Percentiles rank a stretch among this genome's conserved stretches.
Conservation (phyloP, 1,139 yeast genomes). For the Blastobotrys aristatus region DNA sequence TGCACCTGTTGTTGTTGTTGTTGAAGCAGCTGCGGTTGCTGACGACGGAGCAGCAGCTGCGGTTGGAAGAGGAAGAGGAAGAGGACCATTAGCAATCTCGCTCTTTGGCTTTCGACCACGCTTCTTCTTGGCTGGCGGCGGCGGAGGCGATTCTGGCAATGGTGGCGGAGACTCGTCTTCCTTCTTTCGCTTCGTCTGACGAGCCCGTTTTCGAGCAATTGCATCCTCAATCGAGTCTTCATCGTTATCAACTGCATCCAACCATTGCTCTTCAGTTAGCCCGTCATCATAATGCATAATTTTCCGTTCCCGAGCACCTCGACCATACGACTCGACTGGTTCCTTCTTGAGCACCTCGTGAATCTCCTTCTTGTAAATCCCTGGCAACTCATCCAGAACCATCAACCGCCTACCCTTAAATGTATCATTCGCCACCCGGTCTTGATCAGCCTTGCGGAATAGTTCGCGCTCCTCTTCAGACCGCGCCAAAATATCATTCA, state of each 20-base stretch:
- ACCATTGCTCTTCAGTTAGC: conserved; percentile 92
- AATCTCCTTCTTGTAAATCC: conserved; percentile 56
- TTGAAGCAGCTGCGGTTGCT: neutral
- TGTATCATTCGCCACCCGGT: conserved; percentile 45
- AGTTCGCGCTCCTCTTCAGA: conserved; percentile 62
- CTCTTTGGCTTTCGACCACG: neutral
- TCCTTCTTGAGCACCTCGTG: conserved; percentile 42
- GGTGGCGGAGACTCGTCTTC: conserved; percentile 4
- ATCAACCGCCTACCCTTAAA: conserved; percentile 50
- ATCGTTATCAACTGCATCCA: conserved; percentile 64
- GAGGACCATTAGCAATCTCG: neutral
- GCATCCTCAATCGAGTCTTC: conserved; percentile 68
- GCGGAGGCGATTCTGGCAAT: conserved; percentile 1
- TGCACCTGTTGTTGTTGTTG: conserved; percentile 8
- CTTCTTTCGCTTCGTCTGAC: conserved; percentile 21
- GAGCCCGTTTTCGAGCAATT: conserved; percentile 54
- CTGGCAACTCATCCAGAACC: conserved; percentile 69
- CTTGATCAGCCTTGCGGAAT: conserved; percentile 66
- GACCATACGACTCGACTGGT: conserved; percentile 47
- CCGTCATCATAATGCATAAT: conserved; percentile 85
- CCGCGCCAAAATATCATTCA: conserved; percentile 84
- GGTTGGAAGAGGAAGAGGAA: neutral
- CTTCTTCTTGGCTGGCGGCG: conserved; percentile 1
- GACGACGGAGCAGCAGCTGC: conserved; percentile 3
- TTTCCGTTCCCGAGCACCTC: conserved; percentile 80